These are phyloP conservation scores for Euphorbia lathyris DNA, from an alignment of 345 rosid genomes.

Conservation along the genomic window DNA sequence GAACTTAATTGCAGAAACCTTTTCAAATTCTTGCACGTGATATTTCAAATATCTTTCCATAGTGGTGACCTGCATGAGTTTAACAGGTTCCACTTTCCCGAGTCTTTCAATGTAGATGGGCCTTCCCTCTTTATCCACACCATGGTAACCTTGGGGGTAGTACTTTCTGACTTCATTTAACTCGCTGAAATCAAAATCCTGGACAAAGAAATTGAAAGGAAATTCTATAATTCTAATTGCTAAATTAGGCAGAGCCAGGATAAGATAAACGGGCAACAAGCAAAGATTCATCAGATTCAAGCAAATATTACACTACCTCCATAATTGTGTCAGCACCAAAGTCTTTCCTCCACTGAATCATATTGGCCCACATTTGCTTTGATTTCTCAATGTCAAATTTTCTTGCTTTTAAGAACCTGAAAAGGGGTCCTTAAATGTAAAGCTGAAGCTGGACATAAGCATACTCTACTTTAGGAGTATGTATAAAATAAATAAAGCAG, in stretches of 20 bases:
- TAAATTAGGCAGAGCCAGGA: not conserved
- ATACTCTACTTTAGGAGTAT: not conserved
- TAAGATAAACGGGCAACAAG: not conserved
- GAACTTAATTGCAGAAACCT: constrained; percentile 23
- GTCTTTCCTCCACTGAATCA: constrained; percentile 89
- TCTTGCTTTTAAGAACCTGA: constrained; percentile 88
- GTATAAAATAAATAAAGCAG: not conserved
- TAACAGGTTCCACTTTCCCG: constrained; percentile 28
- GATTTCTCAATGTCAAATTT: constrained; percentile 78
- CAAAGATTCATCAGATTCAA: not conserved
- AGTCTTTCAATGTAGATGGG: constrained; percentile 34
- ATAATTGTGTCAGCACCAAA: constrained; percentile 79
- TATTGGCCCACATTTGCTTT: constrained; percentile 77
- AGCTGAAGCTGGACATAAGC: constrained; percentile 1
- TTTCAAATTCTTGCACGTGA: constrained; percentile 34
- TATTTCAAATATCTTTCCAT: constrained; percentile 27
- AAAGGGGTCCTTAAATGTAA: constrained; percentile 5
- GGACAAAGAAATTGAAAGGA: not conserved
- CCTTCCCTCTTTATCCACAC: constrained; percentile 34
- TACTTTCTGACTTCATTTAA: constrained; percentile 23
- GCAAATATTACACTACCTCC: constrained; percentile 44
- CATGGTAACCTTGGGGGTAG: constrained; percentile 35
- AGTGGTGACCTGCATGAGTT: constrained; percentile 29
- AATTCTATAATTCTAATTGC: not conserved
- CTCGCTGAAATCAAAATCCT: constrained; percentile 32